phyloP scores from a whole-genome alignment of 208 protist genomes.

The Jaenimonas drosophilae region DNA sequence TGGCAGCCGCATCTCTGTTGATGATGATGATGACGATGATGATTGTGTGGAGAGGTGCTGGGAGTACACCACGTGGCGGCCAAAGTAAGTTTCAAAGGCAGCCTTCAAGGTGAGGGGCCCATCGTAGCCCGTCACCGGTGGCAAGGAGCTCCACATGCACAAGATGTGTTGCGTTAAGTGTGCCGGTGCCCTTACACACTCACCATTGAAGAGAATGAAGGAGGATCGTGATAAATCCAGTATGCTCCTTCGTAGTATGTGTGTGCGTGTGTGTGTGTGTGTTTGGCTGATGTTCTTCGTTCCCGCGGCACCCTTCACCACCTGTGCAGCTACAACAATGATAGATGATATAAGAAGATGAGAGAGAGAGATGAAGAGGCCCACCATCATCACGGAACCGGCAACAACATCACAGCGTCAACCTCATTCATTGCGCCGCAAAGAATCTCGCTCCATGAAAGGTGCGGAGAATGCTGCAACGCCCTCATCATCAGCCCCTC shows the following conservation, averaged over 20 bases:
- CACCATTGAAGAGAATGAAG: too few relatives aligned
- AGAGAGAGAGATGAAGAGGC: too few relatives aligned
- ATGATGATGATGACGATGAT: not conserved
- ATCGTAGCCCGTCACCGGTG: conserved; percentile 25
- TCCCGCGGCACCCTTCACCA: not conserved
- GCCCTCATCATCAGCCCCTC: not conserved
- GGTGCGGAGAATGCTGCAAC: too few relatives aligned
- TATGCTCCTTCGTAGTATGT: too few relatives aligned
- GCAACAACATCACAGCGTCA: too few relatives aligned
- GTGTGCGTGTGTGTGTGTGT: not conserved
- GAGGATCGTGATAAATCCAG: too few relatives aligned
- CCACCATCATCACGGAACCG: too few relatives aligned
- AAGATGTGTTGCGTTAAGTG: too few relatives aligned
- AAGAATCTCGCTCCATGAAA: too few relatives aligned
- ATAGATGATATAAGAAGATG: too few relatives aligned
- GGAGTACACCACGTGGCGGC: conserved; percentile 17
- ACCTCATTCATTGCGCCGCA: too few relatives aligned
- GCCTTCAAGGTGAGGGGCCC: conserved; percentile 39
- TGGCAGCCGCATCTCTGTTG: conserved; percentile 11
- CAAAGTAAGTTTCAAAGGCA: conserved; percentile 35
- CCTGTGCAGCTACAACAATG: not conserved
- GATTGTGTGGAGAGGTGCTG: not conserved
- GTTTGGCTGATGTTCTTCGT: not conserved
- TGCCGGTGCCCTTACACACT: too few relatives aligned
- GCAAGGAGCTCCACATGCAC: conserved; percentile 33